Evolutionary conservation across 805 yeast species (phyloP), one percentile per base, ranked within the genome.

Genomic region (Saturnispora sekii): DNA sequence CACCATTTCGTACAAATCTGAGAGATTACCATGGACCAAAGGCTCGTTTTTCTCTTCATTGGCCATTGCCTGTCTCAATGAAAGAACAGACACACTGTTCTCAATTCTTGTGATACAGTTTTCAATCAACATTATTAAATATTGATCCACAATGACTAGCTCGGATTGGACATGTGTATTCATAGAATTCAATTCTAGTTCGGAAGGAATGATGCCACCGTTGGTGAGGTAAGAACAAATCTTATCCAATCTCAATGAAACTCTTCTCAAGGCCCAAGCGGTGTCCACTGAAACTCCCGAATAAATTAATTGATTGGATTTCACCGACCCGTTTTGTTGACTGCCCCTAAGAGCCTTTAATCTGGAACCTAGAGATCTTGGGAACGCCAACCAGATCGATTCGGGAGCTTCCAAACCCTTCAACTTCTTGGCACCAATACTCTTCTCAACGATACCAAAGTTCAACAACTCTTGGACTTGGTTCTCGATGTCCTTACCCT

Each of bases 381-480:
- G 95, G 65, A 81, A 89, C 0, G 79, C 76, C 39, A 87, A 69
- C 18, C 94, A 84, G 12, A 93, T 81, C 33, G 73, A 73, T 61
- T 93, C 98, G 2, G 95, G 95, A 32, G 88, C 81, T 72, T 93
- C 98, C 14, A 93, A 72, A 15, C 98, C 98, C 61, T 93, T 93
- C 57, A 93, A 71, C 61, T 89, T 88, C 58, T 77, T 80, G 57
- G 88, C 95, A 18, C 98, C 98, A 42, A 85, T 64, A 38, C 76
- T 79, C 49, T 73, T 74, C 48, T 78, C 73, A 11, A 65, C 70
- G 72, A 81, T 82, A 0, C 94, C 96, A 43, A 79, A 73, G 41
- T 75, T 79, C 34, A 77, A 77, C 38, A 90, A 63, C 52, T 79
- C 72, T 3, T 65, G 65, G 53, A 84, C 67, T 61, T 88, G 94